Base-by-base conservation (phyloP, 164 flowering plant genomes). In the Amborella trichopoda region DNA sequence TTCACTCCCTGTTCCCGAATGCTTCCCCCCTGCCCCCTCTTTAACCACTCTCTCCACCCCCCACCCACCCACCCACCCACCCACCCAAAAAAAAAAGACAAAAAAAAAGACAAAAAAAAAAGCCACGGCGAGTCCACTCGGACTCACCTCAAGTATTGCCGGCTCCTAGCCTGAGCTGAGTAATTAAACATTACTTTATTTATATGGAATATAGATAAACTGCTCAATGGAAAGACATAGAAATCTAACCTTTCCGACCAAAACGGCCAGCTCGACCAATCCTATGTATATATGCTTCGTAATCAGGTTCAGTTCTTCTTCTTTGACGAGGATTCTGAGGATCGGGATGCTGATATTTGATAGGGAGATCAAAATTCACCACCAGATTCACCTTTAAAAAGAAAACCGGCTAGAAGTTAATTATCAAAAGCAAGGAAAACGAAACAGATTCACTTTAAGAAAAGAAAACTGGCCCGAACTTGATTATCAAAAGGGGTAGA, bases 251-350 rank as follows among this genome's bases (percentile, higher is more conserved):
- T 46, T 87, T 87, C 52, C 99, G 93, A 45, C 99, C 99, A 73
- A 91, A 91, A 9, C 96, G 85, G 36, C 99, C 99, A 4, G 99
- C 91, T 56, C 96, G 66, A 14, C 99, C 99, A 45, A 89, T 69
- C 42, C 99, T 76, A 61, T 91, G 99, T 58, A 87, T 54, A 64
- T 87, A 91, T 24, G 87, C 96, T 60, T 91, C 96, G 57, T 50
- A 80, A 34, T 84, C 88, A 19, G 99, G 96, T 52, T 81, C 94
- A 3, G 58, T 10, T 3, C n/a, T n/a, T n/a, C n/a, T n/a, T n/a
- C n/a, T n/a, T n/a, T n/a, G n/a, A n/a, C n/a, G n/a, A n/a, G n/a
- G n/a, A n/a, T n/a, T n/a, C n/a, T n/a, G n/a, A 1, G 37, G 37
- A 11, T 13, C 3, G 16, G 37, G 37, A 11, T 17, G 14, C 12